Evolutionary conservation across 2,329 filamentous ascomycete species (phyloP).

Genomic region (Hymenoscyphus infarciens): DNA sequence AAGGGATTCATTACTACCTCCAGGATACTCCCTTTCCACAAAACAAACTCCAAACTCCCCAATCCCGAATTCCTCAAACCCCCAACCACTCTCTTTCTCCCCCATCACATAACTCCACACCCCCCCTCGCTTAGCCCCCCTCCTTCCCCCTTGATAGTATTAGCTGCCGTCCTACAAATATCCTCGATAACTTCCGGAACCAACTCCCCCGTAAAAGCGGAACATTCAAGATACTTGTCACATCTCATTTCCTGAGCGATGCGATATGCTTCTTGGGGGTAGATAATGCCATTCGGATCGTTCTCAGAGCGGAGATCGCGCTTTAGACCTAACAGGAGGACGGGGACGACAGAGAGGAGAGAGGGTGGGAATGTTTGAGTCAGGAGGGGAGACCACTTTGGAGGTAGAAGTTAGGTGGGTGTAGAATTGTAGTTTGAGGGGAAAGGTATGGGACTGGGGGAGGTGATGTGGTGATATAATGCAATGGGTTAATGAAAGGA

Average conservation of each 20-base stretch:
- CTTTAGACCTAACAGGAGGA: conserved; percentile 58
- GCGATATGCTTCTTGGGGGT: conserved; percentile 57
- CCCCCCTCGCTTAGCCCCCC: conserved; percentile 52
- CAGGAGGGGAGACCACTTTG: conserved; percentile 7
- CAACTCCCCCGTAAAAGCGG: conserved; percentile 57
- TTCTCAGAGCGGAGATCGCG: conserved; percentile 54
- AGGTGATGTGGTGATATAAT: no score
- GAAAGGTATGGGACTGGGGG: no score
- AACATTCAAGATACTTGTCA: conserved; percentile 63
- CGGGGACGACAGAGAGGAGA: conserved; percentile 37
- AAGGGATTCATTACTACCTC: no score
- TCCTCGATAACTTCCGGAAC: conserved; percentile 57
- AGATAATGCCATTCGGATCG: conserved; percentile 58
- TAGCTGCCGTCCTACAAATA: conserved; percentile 53
- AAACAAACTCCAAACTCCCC: no score
- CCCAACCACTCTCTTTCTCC: no score
- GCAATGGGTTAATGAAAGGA: no score
- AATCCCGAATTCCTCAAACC: no score
- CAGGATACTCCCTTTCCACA: no score
- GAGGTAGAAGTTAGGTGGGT: neutral
- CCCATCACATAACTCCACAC: conserved; percentile 47
- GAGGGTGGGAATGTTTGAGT: conserved; percentile 51
- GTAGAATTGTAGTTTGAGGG: no score
- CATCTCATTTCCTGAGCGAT: conserved; percentile 55
- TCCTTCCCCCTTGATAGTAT: conserved; percentile 41